Evolutionary conservation across 164 flowering plant species (phyloP), one percentile per base, ranked within the genome.

Genomic region (Piper betle): DNA sequence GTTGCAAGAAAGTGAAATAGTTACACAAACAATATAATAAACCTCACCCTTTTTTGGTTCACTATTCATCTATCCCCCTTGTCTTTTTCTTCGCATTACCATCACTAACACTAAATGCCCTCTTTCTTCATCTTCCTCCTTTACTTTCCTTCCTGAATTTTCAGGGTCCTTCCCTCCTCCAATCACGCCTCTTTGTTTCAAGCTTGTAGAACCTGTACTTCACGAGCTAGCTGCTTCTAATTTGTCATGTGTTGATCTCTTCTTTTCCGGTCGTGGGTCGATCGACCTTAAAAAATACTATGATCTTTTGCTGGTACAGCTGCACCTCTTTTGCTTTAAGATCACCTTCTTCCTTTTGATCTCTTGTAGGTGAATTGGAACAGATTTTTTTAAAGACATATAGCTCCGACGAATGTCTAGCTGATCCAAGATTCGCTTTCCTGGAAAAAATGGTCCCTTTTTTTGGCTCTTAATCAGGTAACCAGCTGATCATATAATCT

Each of bases 391-490:
- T n/a, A n/a, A n/a, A n/a, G n/a, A n/a, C 71, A 71, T 63, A 63
- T 67, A 71, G 68, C 46, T 71, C 60, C 65, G 40, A 50, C 65
- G 60, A 67, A 67, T 59, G 70, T 72, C 54, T 71, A 70, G 67
- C 6, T n/a, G n/a, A n/a, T 43, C 50, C 50, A 8, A 15, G 8
- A 10, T 15, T 43, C 50, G 8, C 50, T 73, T 71, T 62, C 59
- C 62, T 72, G n/a, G 61, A 72, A 65, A 72, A 71, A 63, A 64
- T 64, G 69, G 71, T 43, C 64, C 65, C 70, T 76, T n/a, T n/a
- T n/a, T n/a, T n/a, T n/a, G n/a, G 73, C 68, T 78, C 78, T 62
- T 64, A 69, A 64, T 55, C 74, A 74, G 79, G 80, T 75, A 71
- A 73, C 54, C 65, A 41, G 68, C 63, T 63, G 62, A 65, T 66